Percentiles rank a stretch among this genome's conserved stretches.
Evolutionary conservation across 441 rosid species (phyloP).

Genomic region (Cnidoscolus chayamansa): DNA sequence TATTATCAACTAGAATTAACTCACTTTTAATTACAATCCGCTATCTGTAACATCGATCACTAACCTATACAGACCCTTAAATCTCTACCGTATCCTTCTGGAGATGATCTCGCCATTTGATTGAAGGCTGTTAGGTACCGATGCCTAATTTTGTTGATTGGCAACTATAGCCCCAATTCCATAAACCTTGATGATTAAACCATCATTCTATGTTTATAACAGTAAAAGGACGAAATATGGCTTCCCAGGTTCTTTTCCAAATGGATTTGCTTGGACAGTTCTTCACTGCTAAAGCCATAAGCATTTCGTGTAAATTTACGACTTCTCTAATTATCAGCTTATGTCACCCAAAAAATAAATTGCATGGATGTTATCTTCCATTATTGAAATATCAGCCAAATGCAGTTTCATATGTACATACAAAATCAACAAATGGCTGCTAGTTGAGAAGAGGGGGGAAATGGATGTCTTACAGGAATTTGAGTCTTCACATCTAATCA

Average conservation of each 20-base stretch:
- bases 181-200: not conserved
- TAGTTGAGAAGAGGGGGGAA: not conserved
- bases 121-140: not conserved
- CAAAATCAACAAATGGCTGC: not conserved
- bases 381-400: not conserved
- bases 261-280: no score
- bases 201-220: not conserved
- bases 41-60: no score
- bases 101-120: no score
- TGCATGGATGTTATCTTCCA: not conserved
- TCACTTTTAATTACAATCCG: no score
- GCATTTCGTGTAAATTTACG: no score
- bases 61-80: no score
- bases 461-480: not conserved
- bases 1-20: no score
- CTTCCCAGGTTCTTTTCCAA: no score
- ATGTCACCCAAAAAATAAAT: not conserved
- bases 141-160: not conserved
- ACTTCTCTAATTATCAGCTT: not conserved
- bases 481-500: slow-evolving; percentile 4
- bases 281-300: not conserved
- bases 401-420: not conserved
- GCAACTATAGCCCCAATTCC: not conserved
- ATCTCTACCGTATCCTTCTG: no score
- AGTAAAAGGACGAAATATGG: no score